A percentile compares a stretch with the other conserved stretches of the same genome.
These are phyloP conservation scores for Fistulinella prunicolor DNA, from an alignment of 768 basidiomycete genomes.

Conservation along the genomic window DNA sequence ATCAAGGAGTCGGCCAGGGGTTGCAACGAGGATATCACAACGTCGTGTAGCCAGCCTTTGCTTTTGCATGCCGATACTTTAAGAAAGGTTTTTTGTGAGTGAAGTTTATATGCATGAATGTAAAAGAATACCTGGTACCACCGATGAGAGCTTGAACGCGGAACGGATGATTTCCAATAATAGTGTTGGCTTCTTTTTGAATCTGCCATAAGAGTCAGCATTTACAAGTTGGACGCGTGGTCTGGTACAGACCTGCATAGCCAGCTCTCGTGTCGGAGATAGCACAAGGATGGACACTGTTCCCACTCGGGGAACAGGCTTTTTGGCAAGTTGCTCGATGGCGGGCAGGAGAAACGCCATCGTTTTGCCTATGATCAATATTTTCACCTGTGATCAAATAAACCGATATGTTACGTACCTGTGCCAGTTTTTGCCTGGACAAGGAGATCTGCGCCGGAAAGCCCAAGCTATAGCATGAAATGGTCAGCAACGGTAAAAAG, in stretches of 20 bases:
- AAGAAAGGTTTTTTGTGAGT: constrained; percentile 1
- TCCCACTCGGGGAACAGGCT: constrained; percentile 28
- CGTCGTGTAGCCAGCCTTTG: constrained; percentile 27
- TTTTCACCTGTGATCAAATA: not conserved
- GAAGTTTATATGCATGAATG: not conserved
- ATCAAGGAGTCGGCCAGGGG: constrained; percentile 74
- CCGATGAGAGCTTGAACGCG: constrained; percentile 52
- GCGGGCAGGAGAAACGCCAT: constrained; percentile 76
- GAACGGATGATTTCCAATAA: constrained; percentile 41
- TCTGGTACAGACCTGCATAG: constrained; percentile 56
- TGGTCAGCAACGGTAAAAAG: constrained; percentile 2
- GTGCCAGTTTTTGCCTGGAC: constrained; percentile 62
- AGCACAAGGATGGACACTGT: constrained; percentile 61
- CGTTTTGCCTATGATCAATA: constrained; percentile 50
- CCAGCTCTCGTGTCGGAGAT: constrained; percentile 73
- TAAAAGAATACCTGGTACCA: constrained; percentile 43
- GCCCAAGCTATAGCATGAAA: constrained; percentile 30
- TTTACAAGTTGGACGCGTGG: not conserved
- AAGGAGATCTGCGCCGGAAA: constrained; percentile 44
- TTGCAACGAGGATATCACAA: constrained; percentile 63
- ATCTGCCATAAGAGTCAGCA: constrained; percentile 41
- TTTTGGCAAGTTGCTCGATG: constrained; percentile 58
- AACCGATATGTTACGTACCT: constrained; percentile 36
- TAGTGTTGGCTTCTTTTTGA: constrained; percentile 55
- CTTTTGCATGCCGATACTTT: constrained; percentile 26